phyloP scores from a whole-genome alignment of 2,329 filamentous ascomycete genomes.

The Bipolaris sorokiniana region DNA sequence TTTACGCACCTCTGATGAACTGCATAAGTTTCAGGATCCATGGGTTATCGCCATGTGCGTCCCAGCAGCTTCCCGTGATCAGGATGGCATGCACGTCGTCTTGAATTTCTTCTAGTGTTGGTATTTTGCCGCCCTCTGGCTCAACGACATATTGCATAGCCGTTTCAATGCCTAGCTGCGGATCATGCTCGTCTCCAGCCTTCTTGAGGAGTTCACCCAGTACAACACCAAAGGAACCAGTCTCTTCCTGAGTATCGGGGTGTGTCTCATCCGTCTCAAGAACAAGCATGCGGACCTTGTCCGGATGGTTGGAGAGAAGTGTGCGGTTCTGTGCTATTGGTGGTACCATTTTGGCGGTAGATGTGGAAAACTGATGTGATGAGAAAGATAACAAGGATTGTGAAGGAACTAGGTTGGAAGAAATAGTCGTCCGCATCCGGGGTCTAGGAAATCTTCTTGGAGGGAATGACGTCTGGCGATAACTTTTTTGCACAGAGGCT shows the following conservation, averaged over 20 bases:
- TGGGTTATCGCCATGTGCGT: conserved; percentile 54
- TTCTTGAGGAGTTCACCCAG: conserved; percentile 58
- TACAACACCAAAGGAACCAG: conserved; percentile 63
- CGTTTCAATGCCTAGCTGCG: conserved; percentile 62
- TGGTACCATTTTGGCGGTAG: conserved; percentile 28
- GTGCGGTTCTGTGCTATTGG: conserved; percentile 27
- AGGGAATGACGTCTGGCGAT: conserved; percentile 10
- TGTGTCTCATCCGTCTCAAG: conserved; percentile 65
- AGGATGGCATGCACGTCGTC: conserved; percentile 52
- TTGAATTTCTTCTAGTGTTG: conserved; percentile 56
- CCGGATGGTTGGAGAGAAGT: conserved; percentile 32
- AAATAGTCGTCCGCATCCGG: background rate
- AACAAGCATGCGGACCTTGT: conserved; percentile 57
- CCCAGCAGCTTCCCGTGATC: conserved; percentile 57
- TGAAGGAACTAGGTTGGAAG: background rate
- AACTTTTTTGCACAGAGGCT: conserved; percentile 6
- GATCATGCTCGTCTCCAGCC: conserved; percentile 60
- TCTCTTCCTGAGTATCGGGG: conserved; percentile 56
- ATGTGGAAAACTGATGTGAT: conserved; percentile 3
- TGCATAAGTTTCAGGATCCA: conserved; percentile 54
- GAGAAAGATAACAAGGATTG: background rate
- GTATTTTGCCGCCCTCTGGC: conserved; percentile 49
- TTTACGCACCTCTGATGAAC: conserved; percentile 53
- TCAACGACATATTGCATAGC: conserved; percentile 62
- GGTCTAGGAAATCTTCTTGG: conserved; percentile 1